Conservation (phyloP, 164 flowering plant species). For the Euptelea pleiosperma region DNA sequence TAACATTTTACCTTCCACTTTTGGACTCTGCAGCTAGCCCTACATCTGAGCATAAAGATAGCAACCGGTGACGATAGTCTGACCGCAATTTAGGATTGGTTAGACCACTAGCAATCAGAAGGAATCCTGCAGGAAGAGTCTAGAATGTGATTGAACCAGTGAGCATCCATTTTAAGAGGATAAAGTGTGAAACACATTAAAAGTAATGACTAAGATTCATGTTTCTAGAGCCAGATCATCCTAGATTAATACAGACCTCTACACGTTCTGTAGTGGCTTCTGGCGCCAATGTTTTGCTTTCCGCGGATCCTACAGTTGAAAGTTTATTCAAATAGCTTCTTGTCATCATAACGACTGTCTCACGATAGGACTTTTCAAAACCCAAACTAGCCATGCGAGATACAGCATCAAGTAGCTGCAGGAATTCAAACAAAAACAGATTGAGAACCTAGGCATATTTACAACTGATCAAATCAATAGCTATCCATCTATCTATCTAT, state of each 20-base stretch:
- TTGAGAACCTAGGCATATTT: constrained; percentile 23
- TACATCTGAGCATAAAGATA: constrained; percentile 96
- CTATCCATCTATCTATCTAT: too few relatives aligned
- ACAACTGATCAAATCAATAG: neutral
- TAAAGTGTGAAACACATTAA: constrained; percentile 14
- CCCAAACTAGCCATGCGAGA: constrained; percentile 96
- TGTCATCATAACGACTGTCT: constrained; percentile 90
- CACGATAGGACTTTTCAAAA: constrained; percentile 95
- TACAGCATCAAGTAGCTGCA: constrained; percentile 99
- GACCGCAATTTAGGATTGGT: constrained; percentile 63
- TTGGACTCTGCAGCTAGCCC: constrained; percentile 96
- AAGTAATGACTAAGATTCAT: constrained; percentile 1
- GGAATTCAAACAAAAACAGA: constrained; percentile 15
- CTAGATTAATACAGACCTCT: constrained; percentile 53
- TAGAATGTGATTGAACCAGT: constrained; percentile 67
- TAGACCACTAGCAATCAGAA: constrained; percentile 71
- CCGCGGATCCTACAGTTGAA: constrained; percentile 73
- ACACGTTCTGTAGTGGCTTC: constrained; percentile 94
- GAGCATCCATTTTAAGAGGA: constrained; percentile 35
- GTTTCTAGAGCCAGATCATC: constrained; percentile 5
- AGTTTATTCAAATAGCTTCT: constrained; percentile 84
- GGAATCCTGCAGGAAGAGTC: constrained; percentile 99
- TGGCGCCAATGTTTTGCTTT: constrained; percentile 74
- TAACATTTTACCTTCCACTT: constrained; percentile 69
- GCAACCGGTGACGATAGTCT: constrained; percentile 86